phyloP scores from a whole-genome alignment of 78 protist genomes.

The Pigoraptor vietnamica region DNA sequence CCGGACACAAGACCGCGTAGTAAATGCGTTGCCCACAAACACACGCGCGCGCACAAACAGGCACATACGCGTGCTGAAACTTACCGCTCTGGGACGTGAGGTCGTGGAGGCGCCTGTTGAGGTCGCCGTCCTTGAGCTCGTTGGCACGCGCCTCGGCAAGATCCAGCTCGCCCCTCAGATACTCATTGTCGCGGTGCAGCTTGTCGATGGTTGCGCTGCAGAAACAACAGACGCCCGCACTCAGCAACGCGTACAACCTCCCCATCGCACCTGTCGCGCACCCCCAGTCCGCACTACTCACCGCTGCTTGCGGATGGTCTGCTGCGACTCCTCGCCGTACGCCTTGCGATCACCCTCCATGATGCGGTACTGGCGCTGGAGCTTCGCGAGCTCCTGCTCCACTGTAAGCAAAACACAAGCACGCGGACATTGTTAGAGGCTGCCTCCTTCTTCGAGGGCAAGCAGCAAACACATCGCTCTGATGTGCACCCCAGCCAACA shows the following conservation, averaged over 20 bases:
- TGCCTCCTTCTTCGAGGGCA: too few species aligned
- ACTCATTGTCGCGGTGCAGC: background rate
- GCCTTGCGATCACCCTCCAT: constrained; percentile 21
- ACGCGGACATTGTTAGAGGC: background rate
- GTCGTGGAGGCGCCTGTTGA: background rate
- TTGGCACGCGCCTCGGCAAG: background rate
- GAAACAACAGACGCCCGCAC: too few species aligned
- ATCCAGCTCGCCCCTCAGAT: background rate
- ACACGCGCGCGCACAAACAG: background rate
- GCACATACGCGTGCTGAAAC: background rate
- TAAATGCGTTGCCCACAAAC: background rate
- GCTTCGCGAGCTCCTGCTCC: constrained; percentile 9
- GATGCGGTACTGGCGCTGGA: constrained; percentile 23
- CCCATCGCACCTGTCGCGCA: too few species aligned
- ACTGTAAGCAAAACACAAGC: background rate
- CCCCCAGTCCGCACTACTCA: too few species aligned
- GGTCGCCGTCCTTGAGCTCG: background rate
- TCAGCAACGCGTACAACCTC: too few species aligned
- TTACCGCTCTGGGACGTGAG: background rate
- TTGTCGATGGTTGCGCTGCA: background rate
- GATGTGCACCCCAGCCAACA: too few species aligned
- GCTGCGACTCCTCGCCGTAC: background rate
- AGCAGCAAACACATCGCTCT: too few species aligned
- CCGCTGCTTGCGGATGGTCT: background rate
- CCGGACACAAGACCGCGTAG: background rate